Base-by-base conservation (phyloP, 2,329 filamentous ascomycete genomes). In the Alternaria hordeiaustralica region DNA sequence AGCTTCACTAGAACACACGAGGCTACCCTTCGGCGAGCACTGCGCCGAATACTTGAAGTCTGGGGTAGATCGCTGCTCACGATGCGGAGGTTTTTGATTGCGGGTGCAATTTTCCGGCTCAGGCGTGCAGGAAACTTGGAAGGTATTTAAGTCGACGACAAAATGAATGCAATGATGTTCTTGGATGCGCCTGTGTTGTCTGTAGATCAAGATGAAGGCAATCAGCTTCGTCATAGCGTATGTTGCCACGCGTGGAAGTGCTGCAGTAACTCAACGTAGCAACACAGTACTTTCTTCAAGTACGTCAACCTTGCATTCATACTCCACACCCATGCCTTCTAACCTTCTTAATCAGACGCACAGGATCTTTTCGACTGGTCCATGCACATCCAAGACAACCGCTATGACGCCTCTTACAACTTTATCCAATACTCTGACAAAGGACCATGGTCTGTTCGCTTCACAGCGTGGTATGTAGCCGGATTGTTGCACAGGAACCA, bases 321-420 rank as follows among this genome's bases (percentile, higher is more conserved):
- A 26, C 6, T 13, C 5, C 2, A 15, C 20, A 6, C 7, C 5
- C 2, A 9, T 21, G 10, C 9, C 10, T 21, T 56, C 20, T 45
- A 33, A 58, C 5, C 5, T n/a, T 10, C 20, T 1, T 6, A 30
- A 4, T 15, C 12, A 61, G 59, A 61, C 7, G 64, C 66, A 0
- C 66, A 71, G 47, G 61, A 63, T 25, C 57, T 69, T 9, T 69
- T 71, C 46, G 63, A 71, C 26, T 64, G 65, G 33, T 71, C 64
- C 7, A 67, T 67, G 63, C 61, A 60, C 7, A 46, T 69, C 2
- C 64, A 65, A 13, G 82, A 84, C 57, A 71, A 72, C 2, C 71
- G 82, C 45, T 84, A 77, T 56, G 82, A 84, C 63, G 68, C 76
- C 8, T 79, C 75, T 2, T 84, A 84, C 66, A 80, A 82, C 21